Base-by-base conservation (phyloP, 495 filamentous ascomycete species). In the Penicillium canescens region DNA sequence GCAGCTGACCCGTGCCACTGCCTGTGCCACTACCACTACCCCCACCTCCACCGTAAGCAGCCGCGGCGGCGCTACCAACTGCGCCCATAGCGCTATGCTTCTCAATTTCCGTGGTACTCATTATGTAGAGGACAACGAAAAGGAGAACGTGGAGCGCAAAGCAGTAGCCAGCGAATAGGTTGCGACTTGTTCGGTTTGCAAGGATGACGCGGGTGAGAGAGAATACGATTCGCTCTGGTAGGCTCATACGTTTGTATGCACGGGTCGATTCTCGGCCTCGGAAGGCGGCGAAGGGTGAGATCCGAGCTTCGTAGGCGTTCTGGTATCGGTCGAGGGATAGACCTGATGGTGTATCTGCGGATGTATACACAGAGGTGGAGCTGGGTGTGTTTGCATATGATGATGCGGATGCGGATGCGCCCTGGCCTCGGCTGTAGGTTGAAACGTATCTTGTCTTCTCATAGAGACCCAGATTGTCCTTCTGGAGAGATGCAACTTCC, bases 371-470 rank as follows among this genome's bases (percentile, higher is more conserved):
- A 1, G 86, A 84, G 4, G 87, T 84, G 3, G 90, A 81, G 68
- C 90, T 93, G 6, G 90, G 84, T 60, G 87, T 88, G 60, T 80
- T 72, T 12, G 83, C 80, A 68, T 86, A 92, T 4, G 88, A 81
- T 0, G 85, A 87, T 53, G 89, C 83, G 2, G 86, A 86, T 10
- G 90, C 85, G n/a, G 84, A 78, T 45, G 82, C 75, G 1, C 76
- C 78, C 41, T 78, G 79, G 41, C 78, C 73, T 44, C 91, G 85
- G 63, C 83, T 92, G 77, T 96, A 98, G 4, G 90, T 90, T 12
- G 92, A 95, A 11, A 96, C 85, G 70, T 98, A 99, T 36, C 94
- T 85, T 33, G 94, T 96, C 79, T 97, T 99, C 68, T 99, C 94
- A 68, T 99, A 99, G 3, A 99, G 83, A 61, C 89, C 87, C 31